phyloP scores from a whole-genome alignment of 352 stramenopile genomes.

The Pythium plurisporium region DNA sequence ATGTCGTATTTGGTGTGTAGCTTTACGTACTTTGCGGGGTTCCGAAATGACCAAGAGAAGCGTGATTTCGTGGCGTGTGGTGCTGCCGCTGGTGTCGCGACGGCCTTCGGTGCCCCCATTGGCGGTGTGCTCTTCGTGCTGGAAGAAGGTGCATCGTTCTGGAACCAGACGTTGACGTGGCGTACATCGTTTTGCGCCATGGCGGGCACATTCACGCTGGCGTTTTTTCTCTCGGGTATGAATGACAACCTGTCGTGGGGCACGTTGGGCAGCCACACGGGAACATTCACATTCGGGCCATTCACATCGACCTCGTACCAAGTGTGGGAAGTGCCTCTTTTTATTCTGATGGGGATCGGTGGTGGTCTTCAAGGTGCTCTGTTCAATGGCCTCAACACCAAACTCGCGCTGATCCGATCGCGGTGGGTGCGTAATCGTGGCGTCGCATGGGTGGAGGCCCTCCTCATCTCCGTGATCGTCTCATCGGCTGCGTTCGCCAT shows the following conservation, averaged over 20 bases:
- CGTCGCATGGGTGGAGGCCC: slow-evolving; percentile 55
- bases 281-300: slow-evolving; percentile 85
- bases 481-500: slow-evolving; percentile 68
- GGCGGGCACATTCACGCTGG: slow-evolving; percentile 81
- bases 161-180: slow-evolving; percentile 98
- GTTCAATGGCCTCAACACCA: slow-evolving; percentile 95
- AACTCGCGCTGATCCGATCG: slow-evolving; percentile 84
- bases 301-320: slow-evolving; percentile 86
- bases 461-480: slow-evolving; percentile 65
- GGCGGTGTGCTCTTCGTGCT: slow-evolving; percentile 97
- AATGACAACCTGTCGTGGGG: slow-evolving; percentile 58
- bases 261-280: slow-evolving; percentile 68
- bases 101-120: slow-evolving; percentile 97
- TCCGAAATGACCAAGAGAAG: slow-evolving; percentile 94
- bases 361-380: slow-evolving; percentile 94
- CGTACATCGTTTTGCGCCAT: slow-evolving; percentile 97
- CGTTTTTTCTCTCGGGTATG: slow-evolving; percentile 83
- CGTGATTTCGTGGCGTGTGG: slow-evolving; percentile 98
- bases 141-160: slow-evolving; percentile 98
- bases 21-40: slow-evolving; percentile 89
- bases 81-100: slow-evolving; percentile 94
- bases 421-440: slow-evolving; percentile 54
- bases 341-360: slow-evolving; percentile 97
- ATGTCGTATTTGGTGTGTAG: too few relatives aligned
- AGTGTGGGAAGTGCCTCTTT: slow-evolving; percentile 94